Percentiles rank a stretch among this genome's conserved stretches.
These are phyloP conservation scores for Parathielavia appendiculata DNA, from an alignment of 495 filamentous ascomycete genomes.

Conservation along the genomic window DNA sequence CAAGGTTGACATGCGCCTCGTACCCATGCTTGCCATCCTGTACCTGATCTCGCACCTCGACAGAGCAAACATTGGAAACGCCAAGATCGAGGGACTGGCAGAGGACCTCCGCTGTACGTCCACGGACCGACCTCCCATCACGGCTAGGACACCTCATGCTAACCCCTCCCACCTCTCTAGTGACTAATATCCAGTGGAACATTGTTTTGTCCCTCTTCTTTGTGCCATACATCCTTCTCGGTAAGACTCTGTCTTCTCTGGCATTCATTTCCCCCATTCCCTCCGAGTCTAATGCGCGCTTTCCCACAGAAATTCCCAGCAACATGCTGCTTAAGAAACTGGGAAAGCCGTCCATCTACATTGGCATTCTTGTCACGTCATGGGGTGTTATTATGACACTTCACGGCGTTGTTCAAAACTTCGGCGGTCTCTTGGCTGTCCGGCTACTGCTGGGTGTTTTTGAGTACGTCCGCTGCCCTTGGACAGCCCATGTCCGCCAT, in stretches of 20 bases:
- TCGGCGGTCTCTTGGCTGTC: background rate
- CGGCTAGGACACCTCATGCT: too few species aligned
- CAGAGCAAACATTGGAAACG: slow-evolving; percentile 1
- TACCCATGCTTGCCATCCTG: background rate
- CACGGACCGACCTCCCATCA: too few species aligned
- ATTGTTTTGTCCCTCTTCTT: background rate
- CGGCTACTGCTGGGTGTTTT: background rate
- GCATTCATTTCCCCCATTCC: background rate
- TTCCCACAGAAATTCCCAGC: background rate
- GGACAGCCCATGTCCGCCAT: too few species aligned
- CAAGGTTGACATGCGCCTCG: background rate
- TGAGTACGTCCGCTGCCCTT: background rate
- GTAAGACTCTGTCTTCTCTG: background rate
- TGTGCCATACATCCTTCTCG: slow-evolving; percentile 2
- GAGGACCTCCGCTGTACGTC: background rate
- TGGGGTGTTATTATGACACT: background rate
- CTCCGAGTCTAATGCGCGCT: background rate
- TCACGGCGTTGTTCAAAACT: background rate
- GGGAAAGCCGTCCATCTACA: background rate
- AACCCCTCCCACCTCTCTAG: background rate
- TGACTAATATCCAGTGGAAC: background rate
- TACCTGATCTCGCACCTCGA: slow-evolving; percentile 1
- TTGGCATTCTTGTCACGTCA: background rate
- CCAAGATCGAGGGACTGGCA: background rate
- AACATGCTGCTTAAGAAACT: background rate